These are phyloP conservation scores for Gleditsia sinensis DNA, from an alignment of 306 rosid species.

Conservation along the genomic window DNA sequence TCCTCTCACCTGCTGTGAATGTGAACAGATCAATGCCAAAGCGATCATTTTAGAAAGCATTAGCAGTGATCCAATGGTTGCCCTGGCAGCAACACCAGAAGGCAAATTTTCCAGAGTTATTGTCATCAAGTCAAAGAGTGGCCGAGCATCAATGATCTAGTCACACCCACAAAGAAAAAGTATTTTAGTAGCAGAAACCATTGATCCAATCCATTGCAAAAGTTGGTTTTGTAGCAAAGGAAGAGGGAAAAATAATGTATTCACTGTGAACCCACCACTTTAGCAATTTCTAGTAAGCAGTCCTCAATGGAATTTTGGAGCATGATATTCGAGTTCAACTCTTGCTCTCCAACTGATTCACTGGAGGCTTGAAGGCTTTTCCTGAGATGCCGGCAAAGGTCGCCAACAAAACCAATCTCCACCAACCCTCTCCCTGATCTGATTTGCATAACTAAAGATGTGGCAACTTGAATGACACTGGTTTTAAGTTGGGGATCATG, in stretches of 20 bases:
- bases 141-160: conserved; percentile 70
- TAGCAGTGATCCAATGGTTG: conserved; percentile 76
- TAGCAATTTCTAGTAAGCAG: conserved; percentile 85
- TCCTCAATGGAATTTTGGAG: conserved; percentile 88
- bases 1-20: conserved; percentile 66
- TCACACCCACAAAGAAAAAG: conserved; percentile 31
- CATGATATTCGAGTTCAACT: conserved; percentile 62
- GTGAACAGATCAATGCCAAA: conserved; percentile 55
- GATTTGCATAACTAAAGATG: conserved; percentile 79
- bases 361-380: conserved; percentile 85
- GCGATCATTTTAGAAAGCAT: conserved; percentile 76
- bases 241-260: not conserved
- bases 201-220: not conserved
- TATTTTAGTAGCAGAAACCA: conserved; percentile 31
- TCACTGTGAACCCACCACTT: conserved; percentile 56
- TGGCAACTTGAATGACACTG: conserved; percentile 70
- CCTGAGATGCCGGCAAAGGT: conserved; percentile 92
- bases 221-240: not conserved
- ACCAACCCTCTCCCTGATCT: conserved; percentile 62
- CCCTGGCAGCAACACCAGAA: conserved; percentile 71
- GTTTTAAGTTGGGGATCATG: conserved; percentile 82
- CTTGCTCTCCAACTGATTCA: conserved; percentile 79
- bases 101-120: conserved; percentile 81
- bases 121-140: conserved; percentile 89
- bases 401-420: conserved; percentile 88